Evolutionary conservation across 2,329 filamentous ascomycete species (phyloP).

Genomic region (Trichoderma koningii): DNA sequence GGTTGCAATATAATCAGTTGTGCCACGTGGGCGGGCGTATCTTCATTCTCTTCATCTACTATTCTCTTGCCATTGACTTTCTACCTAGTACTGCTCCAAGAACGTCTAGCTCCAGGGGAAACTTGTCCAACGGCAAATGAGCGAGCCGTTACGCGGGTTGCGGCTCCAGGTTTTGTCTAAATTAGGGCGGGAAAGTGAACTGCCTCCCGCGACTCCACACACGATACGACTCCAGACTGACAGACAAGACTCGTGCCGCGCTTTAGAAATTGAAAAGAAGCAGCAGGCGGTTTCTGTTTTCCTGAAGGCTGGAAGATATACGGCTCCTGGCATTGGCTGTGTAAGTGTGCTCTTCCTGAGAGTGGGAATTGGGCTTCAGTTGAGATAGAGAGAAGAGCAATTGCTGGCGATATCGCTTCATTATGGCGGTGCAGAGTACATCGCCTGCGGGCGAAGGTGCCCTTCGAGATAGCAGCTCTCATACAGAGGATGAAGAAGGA

Average conservation of each 20-base stretch:
- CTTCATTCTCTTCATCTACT: background rate
- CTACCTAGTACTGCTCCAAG: too few species aligned
- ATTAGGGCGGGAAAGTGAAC: constrained; percentile 11
- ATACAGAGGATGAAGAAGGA: background rate
- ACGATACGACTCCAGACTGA: constrained; percentile 2
- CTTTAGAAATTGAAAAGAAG: too few species aligned
- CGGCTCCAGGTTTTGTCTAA: constrained; percentile 20
- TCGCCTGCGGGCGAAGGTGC: background rate
- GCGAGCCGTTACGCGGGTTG: background rate
- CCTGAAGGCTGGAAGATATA: background rate
- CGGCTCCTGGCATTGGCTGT: background rate
- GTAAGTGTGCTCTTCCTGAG: background rate
- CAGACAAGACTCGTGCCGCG: background rate
- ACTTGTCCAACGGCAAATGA: background rate
- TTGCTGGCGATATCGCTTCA: background rate
- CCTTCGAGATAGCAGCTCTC: background rate
- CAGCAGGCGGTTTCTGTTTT: too few species aligned
- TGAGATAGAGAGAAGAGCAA: background rate
- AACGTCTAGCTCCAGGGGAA: background rate
- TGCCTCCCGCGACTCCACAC: background rate
- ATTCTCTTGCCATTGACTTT: background rate
- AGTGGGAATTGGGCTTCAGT: background rate
- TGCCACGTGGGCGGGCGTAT: constrained; percentile 19
- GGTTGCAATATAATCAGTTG: background rate
- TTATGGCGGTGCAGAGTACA: background rate